These are phyloP conservation scores for Abelmoschus esculentus DNA, from an alignment of 345 rosid species.

Conservation along the genomic window DNA sequence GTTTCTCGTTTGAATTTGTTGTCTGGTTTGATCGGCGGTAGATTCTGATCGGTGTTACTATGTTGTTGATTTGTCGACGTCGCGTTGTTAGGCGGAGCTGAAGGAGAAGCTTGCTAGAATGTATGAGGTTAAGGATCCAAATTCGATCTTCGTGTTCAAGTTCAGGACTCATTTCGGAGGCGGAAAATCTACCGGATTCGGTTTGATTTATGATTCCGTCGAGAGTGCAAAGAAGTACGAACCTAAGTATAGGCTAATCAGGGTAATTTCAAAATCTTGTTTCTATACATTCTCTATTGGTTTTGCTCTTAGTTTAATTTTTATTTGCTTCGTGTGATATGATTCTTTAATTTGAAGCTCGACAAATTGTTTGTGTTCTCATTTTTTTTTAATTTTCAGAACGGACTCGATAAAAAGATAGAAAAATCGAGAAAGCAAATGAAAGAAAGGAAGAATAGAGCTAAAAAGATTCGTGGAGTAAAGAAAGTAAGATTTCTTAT, in stretches of 20 bases:
- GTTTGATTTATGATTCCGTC: conserved; percentile 80
- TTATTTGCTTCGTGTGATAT: not conserved
- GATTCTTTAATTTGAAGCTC: not conserved
- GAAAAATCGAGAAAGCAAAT: conserved; percentile 93
- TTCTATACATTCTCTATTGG: not conserved
- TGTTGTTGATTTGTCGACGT: not conserved
- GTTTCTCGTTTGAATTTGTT: not conserved
- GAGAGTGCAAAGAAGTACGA: conserved; percentile 92
- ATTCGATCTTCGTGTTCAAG: conserved; percentile 89
- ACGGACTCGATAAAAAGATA: conserved; percentile 84
- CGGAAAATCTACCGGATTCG: conserved; percentile 96
- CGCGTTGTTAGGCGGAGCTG: conserved; percentile 50
- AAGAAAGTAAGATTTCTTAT: conserved; percentile 54
- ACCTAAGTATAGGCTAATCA: conserved; percentile 92
- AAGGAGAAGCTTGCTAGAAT: conserved; percentile 76
- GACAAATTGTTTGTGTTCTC: too few species aligned
- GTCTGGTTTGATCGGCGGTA: not conserved
- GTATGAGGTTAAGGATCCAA: conserved; percentile 89
- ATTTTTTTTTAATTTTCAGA: conserved; percentile 26
- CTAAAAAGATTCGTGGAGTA: conserved; percentile 92
- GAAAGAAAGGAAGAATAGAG: conserved; percentile 90
- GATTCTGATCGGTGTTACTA: not conserved
- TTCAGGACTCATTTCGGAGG: conserved; percentile 97
- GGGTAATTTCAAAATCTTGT: conserved; percentile 45
- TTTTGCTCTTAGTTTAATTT: not conserved